Percentiles rank a stretch among this genome's conserved stretches.
Evolutionary conservation across 768 basidiomycete species (phyloP).

Genomic region (Pholiota conissans): DNA sequence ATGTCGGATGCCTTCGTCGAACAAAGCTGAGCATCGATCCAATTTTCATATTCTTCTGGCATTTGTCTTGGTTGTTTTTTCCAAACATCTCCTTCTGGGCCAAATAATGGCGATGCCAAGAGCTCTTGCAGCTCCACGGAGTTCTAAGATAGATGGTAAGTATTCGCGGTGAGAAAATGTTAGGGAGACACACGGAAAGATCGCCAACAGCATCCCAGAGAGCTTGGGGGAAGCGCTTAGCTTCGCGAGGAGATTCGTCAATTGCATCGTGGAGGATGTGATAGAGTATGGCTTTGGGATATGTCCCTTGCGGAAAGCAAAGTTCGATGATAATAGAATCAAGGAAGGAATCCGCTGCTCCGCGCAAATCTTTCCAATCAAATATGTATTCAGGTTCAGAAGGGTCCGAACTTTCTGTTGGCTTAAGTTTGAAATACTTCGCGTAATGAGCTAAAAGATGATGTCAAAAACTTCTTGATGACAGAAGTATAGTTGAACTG

Average conservation of each 20-base stretch:
- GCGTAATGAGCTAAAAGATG: constrained; percentile 59
- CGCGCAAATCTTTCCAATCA: constrained; percentile 61
- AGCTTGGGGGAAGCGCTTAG: constrained; percentile 73
- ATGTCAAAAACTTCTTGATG: not conserved
- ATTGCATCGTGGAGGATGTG: constrained; percentile 70
- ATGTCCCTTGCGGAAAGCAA: constrained; percentile 69
- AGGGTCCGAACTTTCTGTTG: constrained; percentile 31
- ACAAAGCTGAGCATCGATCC: constrained; percentile 67
- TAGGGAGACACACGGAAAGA: constrained; percentile 55
- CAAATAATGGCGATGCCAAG: constrained; percentile 61
- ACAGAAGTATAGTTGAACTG: constrained; percentile 25
- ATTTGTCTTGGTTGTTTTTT: constrained; percentile 48
- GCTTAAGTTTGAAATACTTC: constrained; percentile 68
- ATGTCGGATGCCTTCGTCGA: constrained; percentile 58
- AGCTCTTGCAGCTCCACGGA: constrained; percentile 66
- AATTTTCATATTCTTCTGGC: constrained; percentile 61
- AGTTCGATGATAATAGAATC: constrained; percentile 85
- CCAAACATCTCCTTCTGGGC: constrained; percentile 54
- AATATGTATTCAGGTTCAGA: constrained; percentile 60
- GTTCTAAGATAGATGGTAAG: constrained; percentile 37
- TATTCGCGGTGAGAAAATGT: not conserved
- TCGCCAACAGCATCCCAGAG: constrained; percentile 85
- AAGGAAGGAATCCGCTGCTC: constrained; percentile 72
- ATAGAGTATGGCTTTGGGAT: constrained; percentile 66
- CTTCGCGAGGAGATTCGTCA: constrained; percentile 71